Conservation (phyloP, 2,329 filamentous ascomycete species). For the Talaromyces funiculosus region DNA sequence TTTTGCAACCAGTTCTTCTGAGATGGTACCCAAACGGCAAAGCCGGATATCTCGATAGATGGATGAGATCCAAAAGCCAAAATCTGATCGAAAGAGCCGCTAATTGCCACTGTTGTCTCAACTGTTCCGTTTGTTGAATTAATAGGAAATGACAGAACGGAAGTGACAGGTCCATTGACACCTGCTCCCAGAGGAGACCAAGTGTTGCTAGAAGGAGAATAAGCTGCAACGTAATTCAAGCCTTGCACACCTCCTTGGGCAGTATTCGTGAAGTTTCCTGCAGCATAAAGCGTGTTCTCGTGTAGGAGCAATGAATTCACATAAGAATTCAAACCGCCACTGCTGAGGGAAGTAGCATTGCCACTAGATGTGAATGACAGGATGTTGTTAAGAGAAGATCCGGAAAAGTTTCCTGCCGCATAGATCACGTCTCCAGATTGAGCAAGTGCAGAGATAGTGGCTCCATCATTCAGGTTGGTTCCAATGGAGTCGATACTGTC, state of each 20-base stretch:
- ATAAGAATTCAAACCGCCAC: constrained; percentile 71
- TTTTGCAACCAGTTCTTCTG: constrained; percentile 82
- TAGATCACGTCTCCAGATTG: constrained; percentile 62
- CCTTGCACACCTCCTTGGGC: constrained; percentile 55
- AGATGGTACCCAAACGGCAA: constrained; percentile 90
- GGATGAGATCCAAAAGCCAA: constrained; percentile 59
- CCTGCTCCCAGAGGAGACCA: constrained; percentile 82
- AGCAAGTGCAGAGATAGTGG: constrained; percentile 64
- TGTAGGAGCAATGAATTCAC: constrained; percentile 68
- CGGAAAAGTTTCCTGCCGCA: constrained; percentile 79
- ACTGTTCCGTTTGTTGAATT: constrained; percentile 66
- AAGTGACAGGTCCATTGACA: constrained; percentile 70
- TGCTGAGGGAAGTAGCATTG: constrained; percentile 57
- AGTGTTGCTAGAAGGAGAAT: constrained; percentile 59
- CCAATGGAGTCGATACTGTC: constrained; percentile 76
- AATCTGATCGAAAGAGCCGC: constrained; percentile 71
- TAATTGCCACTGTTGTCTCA: constrained; percentile 72
- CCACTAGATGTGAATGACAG: constrained; percentile 60
- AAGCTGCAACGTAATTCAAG: constrained; percentile 71
- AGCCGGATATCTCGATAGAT: constrained; percentile 61
- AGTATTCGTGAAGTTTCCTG: constrained; percentile 77
- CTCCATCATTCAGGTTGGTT: constrained; percentile 59
- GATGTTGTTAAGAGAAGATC: constrained; percentile 64
- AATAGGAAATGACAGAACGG: constrained; percentile 69
- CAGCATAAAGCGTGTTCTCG: constrained; percentile 66